Base-by-base conservation (phyloP, 108 stramenopile genomes). In the Pseudonitzschia pungens region DNA sequence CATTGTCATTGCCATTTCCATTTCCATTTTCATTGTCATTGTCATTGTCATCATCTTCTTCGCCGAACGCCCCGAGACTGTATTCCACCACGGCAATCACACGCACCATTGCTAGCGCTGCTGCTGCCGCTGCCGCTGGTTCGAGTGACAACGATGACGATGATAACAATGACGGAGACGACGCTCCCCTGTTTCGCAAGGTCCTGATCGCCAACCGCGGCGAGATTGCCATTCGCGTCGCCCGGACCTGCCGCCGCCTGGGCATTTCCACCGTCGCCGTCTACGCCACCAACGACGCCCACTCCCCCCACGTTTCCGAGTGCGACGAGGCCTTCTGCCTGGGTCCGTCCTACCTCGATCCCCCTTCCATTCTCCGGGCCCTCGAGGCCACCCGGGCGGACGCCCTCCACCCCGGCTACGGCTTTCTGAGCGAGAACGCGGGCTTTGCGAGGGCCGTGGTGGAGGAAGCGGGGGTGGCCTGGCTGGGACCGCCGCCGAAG, bases 161-260 rank as follows among this genome's bases (percentile, higher is more conserved):
- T 48, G 9, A 48, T 4, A 4, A 11, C 45, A 48, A 43, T 11
- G 42, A 43, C 42, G 11, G 42, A 43, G 42, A 11, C 9, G 42
- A 43, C 42, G 42, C 42, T 9, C 42, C 42, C 9, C 42, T 11
- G 9, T 48, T 48, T 18, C 45, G 45, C 16, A 92, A 91, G 69
- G 68, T 97, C 52, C 73, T 98, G 67, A 94, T 96, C 24, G 95
- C 96, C 58, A 98, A 98, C 82, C 90, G 98, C 11, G 98, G 97
- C 12, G 98, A 98, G 80, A 97, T 99, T 44, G 90, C 96, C 20
- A 81, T 91, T 29, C 91, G 98, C 12, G 94, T 99, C 36, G 72
- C 81, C 48, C 84, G 96, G n/a, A 97, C 97, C 0, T 92, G 85
- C 31, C 80, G 80, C 26, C 88, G 95, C 64, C 67, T 92, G 31